A percentile compares a stretch with the other conserved stretches of the same genome.
Conservation (phyloP, 2,329 filamentous ascomycete genomes). For the Stachybotrys elegans region DNA sequence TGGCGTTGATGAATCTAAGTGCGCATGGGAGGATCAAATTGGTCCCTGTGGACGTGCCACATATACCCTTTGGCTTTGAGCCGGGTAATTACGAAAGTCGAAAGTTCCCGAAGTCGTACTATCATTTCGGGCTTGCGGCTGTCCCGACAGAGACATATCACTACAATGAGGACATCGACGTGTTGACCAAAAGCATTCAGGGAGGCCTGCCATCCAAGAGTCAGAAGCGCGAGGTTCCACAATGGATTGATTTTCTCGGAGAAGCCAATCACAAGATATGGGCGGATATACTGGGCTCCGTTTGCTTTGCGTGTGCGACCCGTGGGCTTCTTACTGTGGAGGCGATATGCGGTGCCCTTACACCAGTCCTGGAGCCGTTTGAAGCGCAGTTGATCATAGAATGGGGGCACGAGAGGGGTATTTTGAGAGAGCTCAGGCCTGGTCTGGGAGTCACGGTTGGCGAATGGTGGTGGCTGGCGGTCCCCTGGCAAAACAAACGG, state of each 20-base stretch:
- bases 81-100: conserved; percentile 68
- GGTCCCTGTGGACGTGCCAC: conserved; percentile 48
- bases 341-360: conserved; percentile 50
- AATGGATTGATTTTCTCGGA: conserved; percentile 69
- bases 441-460: conserved; percentile 39
- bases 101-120: conserved; percentile 59
- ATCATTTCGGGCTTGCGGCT: conserved; percentile 59
- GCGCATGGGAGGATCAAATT: conserved; percentile 52
- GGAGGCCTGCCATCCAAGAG: conserved; percentile 37
- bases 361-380: conserved; percentile 56
- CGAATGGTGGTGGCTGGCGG: conserved; percentile 66
- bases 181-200: conserved; percentile 28
- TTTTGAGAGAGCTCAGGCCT: conserved; percentile 38
- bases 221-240: conserved; percentile 50
- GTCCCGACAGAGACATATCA: conserved; percentile 60
- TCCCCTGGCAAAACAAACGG: conserved; percentile 24
- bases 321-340: conserved; percentile 51
- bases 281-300: conserved; percentile 57
- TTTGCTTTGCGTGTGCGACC: conserved; percentile 58
- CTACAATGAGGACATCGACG: conserved; percentile 44
- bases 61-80: conserved; percentile 65
- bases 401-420: conserved; percentile 52
- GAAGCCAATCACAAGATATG: conserved; percentile 54
- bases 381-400: conserved; percentile 54
- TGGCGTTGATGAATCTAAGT: conserved; percentile 63